Conservation (phyloP, 768 basidiomycete species). For the Myochromella boudieri region DNA sequence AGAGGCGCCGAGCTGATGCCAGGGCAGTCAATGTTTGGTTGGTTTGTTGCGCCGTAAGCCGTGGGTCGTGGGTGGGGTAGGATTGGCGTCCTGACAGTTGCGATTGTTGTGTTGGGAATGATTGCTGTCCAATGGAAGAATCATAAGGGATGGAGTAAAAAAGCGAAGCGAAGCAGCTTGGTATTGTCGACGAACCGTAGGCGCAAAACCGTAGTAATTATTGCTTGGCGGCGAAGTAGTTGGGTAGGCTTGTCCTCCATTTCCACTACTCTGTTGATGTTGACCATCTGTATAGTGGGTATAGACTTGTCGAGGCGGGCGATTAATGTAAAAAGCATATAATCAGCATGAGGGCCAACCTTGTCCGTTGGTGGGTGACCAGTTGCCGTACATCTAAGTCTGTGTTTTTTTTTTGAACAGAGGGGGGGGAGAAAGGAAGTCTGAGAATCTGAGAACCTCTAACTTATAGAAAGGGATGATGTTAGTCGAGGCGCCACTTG, state of each 20-base stretch:
- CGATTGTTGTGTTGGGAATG: slow-evolving; percentile 1
- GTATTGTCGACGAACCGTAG: slow-evolving; percentile 11
- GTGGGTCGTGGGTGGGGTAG: slow-evolving; percentile 15
- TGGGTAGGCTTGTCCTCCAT: slow-evolving; percentile 2
- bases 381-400: slow-evolving; percentile 16
- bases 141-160: neutral
- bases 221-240: slow-evolving; percentile 3
- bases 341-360: slow-evolving; percentile 1
- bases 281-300: slow-evolving; percentile 11
- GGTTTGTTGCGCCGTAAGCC: slow-evolving; percentile 20
- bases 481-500: slow-evolving; percentile 4
- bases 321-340: neutral
- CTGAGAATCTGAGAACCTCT: neutral
- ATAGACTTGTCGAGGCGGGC: slow-evolving; percentile 5
- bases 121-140: slow-evolving; percentile 6
- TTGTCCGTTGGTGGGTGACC: slow-evolving; percentile 12
- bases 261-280: neutral
- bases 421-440: slow-evolving; percentile 2
- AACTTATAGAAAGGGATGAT: slow-evolving; percentile 11
- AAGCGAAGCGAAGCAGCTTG: neutral
- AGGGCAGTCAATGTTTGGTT: slow-evolving; percentile 22
- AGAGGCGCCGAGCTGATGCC: slow-evolving; percentile 18
- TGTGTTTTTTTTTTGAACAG: neutral
- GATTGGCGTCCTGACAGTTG: slow-evolving; percentile 7
- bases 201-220: slow-evolving; percentile 7